Base-by-base conservation (phyloP, 306 rosid species). In the Trifolium pratense region DNA sequence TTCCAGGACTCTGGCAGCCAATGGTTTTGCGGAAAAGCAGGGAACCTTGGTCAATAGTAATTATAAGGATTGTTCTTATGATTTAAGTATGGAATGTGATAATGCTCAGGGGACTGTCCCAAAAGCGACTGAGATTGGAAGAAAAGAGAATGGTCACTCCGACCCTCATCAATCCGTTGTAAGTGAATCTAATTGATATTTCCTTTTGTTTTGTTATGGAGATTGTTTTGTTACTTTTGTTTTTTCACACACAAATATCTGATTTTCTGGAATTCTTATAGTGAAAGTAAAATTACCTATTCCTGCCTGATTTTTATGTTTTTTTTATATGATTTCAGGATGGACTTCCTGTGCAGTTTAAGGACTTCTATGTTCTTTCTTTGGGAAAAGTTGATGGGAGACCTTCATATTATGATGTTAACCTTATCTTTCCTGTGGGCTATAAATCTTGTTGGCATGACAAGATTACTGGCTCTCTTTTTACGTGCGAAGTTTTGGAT, bases 361-460 rank as follows among this genome's bases (percentile, higher is more conserved):
- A 85, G 84, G 97, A 95, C 74, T 95, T 95, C 69, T 87, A 83
- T 86, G 84, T 91, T 77, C 92, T 95, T 82, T 92, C 90, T 46
- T 78, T 86, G 83, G 99, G 99, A 71, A 86, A 95, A 81, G 79
- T 82, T 84, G 99, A 91, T 86, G 79, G 46, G 34, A 86, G 97
- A 84, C 81, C 90, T 70, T 77, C 96, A 42, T 95, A 92, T 88
- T 82, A 76, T 77, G 91, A 84, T 82, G 89, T 73, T 71, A 84
- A 85, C 71, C 68, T 69, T 70, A 84, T 89, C 72, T 88, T 75
- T 83, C 97, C 99, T 13, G 57, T 91, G 58, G 99, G 99, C 74
- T 91, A 81, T 78, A 88, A 71, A 85, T 90, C 96, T 62, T 88
- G 90, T 77, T 95, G 97, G 99, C 99, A 95, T 77, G 99, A 95